Evolutionary conservation across 1,284 basidiomycete species (phyloP).

Genomic region (Thecaphora frezii): DNA sequence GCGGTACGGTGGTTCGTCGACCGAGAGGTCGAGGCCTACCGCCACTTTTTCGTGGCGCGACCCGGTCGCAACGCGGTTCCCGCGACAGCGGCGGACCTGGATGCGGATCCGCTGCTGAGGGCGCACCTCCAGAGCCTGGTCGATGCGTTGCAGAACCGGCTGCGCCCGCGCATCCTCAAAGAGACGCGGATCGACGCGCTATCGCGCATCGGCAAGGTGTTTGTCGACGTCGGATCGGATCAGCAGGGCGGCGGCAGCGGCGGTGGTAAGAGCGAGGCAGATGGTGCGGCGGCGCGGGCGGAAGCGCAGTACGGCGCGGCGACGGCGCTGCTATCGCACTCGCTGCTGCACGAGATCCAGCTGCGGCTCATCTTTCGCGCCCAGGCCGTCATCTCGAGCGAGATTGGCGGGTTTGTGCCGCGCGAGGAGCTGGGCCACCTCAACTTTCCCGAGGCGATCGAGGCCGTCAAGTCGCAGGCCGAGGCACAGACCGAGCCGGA

Average conservation of each 20-base stretch:
- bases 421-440: constrained; percentile 22
- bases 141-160: background rate
- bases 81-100: background rate
- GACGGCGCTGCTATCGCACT: constrained; percentile 3
- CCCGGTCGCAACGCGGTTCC: too few species aligned
- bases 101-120: background rate
- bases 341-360: constrained; percentile 24
- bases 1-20: too few species aligned
- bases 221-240: too few species aligned
- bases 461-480: constrained; percentile 6
- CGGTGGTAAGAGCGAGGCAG: too few species aligned
- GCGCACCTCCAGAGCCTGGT: background rate
- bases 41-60: too few species aligned
- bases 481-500: background rate
- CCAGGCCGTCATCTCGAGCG: constrained; percentile 11
- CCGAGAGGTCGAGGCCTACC: too few species aligned
- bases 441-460: constrained; percentile 25
- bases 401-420: constrained; percentile 21
- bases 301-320: background rate
- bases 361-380: constrained; percentile 19
- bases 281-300: constrained; percentile 9
- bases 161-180: constrained; percentile 1
- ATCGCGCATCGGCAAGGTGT: background rate
- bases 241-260: too few species aligned
- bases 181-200: constrained; percentile 1